Conservation (phyloP, 140 eudicot species). For the Cichorium intybus region DNA sequence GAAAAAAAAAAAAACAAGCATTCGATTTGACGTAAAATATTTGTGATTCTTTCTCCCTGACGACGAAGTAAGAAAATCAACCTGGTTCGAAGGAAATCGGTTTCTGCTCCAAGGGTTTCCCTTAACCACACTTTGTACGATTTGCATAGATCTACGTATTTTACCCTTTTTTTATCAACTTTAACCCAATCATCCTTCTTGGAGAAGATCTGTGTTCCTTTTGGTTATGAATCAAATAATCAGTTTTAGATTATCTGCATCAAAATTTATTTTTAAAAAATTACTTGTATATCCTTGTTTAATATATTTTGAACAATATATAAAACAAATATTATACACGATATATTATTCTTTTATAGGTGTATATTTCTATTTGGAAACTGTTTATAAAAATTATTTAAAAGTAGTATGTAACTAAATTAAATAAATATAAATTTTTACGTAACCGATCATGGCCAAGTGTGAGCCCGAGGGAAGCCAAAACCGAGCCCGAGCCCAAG, state of each 20-base stretch:
- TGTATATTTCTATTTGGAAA: not conserved
- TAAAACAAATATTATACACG: not conserved
- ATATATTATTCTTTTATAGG: not conserved
- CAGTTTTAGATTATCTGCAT: not conserved
- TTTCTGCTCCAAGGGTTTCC: slow-evolving; percentile 9
- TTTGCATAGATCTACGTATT: slow-evolving; percentile 5
- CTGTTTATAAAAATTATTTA: not conserved
- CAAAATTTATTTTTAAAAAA: not conserved
- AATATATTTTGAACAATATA: not conserved
- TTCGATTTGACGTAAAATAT: slow-evolving; percentile 18
- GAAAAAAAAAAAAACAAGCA: not conserved
- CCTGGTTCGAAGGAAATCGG: slow-evolving; percentile 23
- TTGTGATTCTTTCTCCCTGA: slow-evolving; percentile 4
- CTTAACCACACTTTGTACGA: not conserved
- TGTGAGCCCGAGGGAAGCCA: too few species aligned
- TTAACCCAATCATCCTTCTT: not conserved
- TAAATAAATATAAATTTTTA: not conserved
- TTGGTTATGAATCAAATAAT: not conserved
- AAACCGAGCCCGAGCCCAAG: too few species aligned
- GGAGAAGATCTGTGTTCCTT: not conserved
- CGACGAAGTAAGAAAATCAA: slow-evolving; percentile 19
- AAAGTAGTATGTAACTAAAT: not conserved
- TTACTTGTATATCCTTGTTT: not conserved
- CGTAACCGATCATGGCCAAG: not conserved
- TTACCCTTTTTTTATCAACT: not conserved